These are phyloP conservation scores for Fragaria ananassa DNA, from an alignment of 306 rosid genomes.

Conservation along the genomic window DNA sequence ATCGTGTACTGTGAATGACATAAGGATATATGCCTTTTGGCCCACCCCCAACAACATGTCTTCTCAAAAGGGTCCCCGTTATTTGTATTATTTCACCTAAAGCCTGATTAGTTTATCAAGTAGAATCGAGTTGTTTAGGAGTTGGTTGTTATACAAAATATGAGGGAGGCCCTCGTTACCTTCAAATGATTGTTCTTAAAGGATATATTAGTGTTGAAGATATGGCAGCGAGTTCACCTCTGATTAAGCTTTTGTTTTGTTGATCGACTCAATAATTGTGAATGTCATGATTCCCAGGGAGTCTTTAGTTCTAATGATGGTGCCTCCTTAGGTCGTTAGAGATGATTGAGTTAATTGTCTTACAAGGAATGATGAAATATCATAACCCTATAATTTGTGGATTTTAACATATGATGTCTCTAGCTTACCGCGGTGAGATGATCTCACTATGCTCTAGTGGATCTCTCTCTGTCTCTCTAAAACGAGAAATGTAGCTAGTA, in stretches of 20 bases:
- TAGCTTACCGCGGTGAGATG: no score
- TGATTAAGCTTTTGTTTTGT: background rate
- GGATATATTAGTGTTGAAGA: background rate
- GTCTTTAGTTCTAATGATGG: background rate
- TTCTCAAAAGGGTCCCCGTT: conserved; percentile 13
- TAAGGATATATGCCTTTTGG: conserved; percentile 13
- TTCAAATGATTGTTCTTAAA: background rate
- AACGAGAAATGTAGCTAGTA: no score
- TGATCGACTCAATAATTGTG: background rate
- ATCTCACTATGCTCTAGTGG: no score
- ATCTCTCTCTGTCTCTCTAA: no score
- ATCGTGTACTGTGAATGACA: conserved; percentile 6
- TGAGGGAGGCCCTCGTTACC: background rate
- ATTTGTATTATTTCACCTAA: background rate
- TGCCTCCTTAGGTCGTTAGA: background rate
- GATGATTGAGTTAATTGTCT: no score
- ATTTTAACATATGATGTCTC: no score
- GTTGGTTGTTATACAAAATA: background rate
- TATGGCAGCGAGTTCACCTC: background rate
- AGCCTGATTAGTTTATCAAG: background rate
- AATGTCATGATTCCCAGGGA: background rate
- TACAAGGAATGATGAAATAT: background rate
- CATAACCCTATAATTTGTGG: no score
- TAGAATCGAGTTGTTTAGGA: background rate
- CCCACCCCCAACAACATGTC: conserved; percentile 14